Percentiles rank a stretch among this genome's conserved stretches.
Evolutionary conservation across 2,329 filamentous ascomycete species (phyloP).

Genomic region (Chrysoporthe puriensis): DNA sequence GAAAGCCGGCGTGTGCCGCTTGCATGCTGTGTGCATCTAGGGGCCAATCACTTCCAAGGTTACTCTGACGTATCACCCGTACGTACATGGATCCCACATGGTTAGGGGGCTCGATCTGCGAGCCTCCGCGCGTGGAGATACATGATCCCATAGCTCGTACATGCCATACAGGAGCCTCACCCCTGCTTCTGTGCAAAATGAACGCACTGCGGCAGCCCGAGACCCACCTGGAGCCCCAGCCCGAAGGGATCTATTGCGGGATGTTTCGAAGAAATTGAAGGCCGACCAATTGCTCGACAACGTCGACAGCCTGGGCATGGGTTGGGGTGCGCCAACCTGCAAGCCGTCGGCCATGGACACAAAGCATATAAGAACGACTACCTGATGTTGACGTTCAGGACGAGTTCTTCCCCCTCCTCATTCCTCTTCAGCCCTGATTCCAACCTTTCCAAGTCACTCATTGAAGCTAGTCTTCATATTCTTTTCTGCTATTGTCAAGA

Average conservation of each 20-base stretch:
- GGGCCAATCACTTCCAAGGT: no score
- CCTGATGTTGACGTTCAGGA: background rate
- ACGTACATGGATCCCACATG: background rate
- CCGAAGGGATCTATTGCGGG: slow-evolving; percentile 13
- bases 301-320: background rate
- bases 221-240: slow-evolving; percentile 11
- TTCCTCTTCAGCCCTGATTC: slow-evolving; percentile 22
- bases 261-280: slow-evolving; percentile 29
- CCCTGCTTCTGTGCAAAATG: background rate
- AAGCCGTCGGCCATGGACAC: background rate
- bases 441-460: slow-evolving; percentile 27
- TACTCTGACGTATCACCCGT: background rate
- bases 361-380: slow-evolving; percentile 22
- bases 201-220: background rate
- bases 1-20: no score
- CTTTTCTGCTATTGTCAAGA: slow-evolving; percentile 23
- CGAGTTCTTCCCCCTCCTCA: slow-evolving; percentile 15
- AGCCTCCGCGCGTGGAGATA: background rate
- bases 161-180: background rate
- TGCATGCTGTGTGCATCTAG: no score
- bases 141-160: background rate
- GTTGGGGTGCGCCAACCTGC: background rate
- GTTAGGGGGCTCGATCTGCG: background rate
- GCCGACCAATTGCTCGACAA: slow-evolving; percentile 6
- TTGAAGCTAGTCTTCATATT: slow-evolving; percentile 29